A percentile compares a stretch with the other conserved stretches of the same genome.
Conservation (phyloP, 306 rosid genomes). For the Boehmeria nivea region DNA sequence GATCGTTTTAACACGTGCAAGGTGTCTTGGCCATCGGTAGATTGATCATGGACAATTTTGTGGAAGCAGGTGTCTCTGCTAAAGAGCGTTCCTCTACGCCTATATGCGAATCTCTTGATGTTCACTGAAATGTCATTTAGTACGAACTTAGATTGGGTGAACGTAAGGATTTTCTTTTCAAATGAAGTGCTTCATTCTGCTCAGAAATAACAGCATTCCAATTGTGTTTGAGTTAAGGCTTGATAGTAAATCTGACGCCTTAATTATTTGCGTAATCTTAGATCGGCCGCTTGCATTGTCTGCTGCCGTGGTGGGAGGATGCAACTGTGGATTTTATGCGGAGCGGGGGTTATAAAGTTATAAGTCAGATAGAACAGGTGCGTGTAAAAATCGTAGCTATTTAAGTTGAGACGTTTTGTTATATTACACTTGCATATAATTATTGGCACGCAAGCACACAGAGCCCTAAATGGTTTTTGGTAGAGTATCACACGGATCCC, state of each 20-base stretch:
- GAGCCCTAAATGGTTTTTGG: too few relatives aligned
- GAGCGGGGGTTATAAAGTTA: constrained; percentile 75
- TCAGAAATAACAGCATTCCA: neutral
- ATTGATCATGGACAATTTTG: constrained; percentile 20
- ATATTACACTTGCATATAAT: too few relatives aligned
- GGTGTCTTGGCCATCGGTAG: neutral
- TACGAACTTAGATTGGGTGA: constrained; percentile 56
- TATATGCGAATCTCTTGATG: constrained; percentile 51
- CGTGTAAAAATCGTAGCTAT: too few relatives aligned
- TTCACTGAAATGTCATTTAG: constrained; percentile 44
- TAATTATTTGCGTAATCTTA: constrained; percentile 22
- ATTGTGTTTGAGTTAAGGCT: neutral
- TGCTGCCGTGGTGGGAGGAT: constrained; percentile 86
- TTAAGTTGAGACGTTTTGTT: too few relatives aligned
- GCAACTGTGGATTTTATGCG: constrained; percentile 76
- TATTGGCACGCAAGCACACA: too few relatives aligned
- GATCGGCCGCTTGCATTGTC: constrained; percentile 85
- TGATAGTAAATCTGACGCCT: constrained; percentile 3
- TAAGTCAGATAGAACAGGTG: constrained; percentile 59
- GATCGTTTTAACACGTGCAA: neutral
- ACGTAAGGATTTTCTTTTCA: constrained; percentile 46
- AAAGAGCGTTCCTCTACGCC: constrained; percentile 69
- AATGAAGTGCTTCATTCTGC: neutral
- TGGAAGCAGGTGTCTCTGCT: constrained; percentile 58
- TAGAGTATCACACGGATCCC: too few relatives aligned